Base-by-base conservation (phyloP, 2,329 filamentous ascomycete genomes). In the Xylaria sp. region DNA sequence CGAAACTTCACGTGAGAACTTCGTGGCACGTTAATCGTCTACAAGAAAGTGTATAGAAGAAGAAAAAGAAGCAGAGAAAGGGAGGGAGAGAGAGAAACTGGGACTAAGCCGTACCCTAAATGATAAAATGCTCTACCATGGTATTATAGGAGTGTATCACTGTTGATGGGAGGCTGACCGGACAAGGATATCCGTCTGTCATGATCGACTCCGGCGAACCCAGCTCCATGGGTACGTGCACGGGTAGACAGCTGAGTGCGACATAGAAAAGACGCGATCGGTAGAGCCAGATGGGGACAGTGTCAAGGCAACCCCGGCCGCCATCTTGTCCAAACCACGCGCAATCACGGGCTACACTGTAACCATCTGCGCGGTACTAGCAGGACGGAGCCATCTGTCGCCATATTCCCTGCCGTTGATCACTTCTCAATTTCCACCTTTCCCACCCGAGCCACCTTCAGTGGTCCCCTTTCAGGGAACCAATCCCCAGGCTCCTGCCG, bases 391-490 rank as follows among this genome's bases (percentile, higher is more conserved):
- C n/a, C 18, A 33, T 62, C 55, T 60, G 55, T 64, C 33, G 56
- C 25, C n/a, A 60, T 71, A 51, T 69, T 69, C 73, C 73, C 71
- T 75, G 71, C 62, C 52, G 73, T 57, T 67, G 72, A 75, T 75
- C 73, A 71, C 66, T 60, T 59, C 51, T 68, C 71, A 73, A 73
- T 70, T 70, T 68, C 64, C 68, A 66, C 62, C 64, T 46, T 64
- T 46, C 6, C 6, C 15, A 28, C 28, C 28, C 28, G 3, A 28
- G 28, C 28, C 28, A 8, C 7, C 15, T 46, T 10, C 62, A 65
- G 68, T 55, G 62, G 57, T 68, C 56, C 65, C 56, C 65, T 65
- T 64, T 39, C 39, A 20, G 20, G 36, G 52, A 62, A 54, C 62
- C 41, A 46, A 48, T 31, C 15, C 59, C 60, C 56, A 61, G 31